Evolutionary conservation across 768 basidiomycete species (phyloP).

Genomic region (Lactarius sp.): DNA sequence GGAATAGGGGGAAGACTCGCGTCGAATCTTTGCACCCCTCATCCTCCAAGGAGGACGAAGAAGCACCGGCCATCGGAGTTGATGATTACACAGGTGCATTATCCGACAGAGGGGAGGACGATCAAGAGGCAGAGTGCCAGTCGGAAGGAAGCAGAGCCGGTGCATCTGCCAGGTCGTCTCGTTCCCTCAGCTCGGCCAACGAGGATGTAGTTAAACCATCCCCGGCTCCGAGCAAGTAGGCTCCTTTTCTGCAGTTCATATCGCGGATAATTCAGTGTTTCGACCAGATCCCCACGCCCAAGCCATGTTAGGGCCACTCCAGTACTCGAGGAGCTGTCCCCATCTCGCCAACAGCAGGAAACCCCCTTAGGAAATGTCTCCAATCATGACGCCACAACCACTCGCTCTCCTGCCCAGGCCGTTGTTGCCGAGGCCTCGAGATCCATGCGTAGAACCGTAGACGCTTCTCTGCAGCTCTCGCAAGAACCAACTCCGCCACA

Average conservation of each 20-base stretch:
- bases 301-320: background rate
- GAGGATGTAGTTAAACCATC: background rate
- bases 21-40: background rate
- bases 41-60: background rate
- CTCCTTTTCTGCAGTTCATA: background rate
- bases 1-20: background rate
- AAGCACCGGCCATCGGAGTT: background rate
- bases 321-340: background rate
- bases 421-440: background rate
- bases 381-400: background rate
- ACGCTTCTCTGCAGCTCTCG: background rate
- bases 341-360: background rate
- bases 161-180: background rate
- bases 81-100: conserved; percentile 20
- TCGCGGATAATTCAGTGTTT: background rate
- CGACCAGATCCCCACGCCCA: background rate
- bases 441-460: background rate
- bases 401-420: background rate
- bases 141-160: background rate
- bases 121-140: conserved; percentile 5
- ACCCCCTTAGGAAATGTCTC: background rate
- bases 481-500: conserved; percentile 24
- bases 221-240: background rate
- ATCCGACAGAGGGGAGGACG: background rate
- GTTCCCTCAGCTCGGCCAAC: background rate